Evolutionary conservation across 176 grass and related monocot species (phyloP).

Genomic region (Coix lacrymajobi): DNA sequence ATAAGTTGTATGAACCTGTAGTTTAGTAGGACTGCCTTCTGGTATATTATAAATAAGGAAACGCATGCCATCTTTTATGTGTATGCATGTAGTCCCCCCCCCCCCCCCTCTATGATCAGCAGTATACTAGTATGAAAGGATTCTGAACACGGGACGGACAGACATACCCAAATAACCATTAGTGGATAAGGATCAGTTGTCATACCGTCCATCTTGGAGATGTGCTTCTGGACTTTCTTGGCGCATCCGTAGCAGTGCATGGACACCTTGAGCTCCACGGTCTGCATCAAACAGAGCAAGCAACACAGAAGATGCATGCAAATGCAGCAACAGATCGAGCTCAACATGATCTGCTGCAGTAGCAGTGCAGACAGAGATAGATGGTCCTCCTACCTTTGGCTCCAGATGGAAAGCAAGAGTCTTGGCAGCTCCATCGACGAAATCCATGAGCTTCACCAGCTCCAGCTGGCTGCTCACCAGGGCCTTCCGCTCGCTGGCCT

Average conservation of each 20-base stretch:
- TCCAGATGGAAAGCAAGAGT: constrained; percentile 92
- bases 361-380: not conserved
- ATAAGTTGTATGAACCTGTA: not conserved
- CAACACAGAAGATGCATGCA: not conserved
- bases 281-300: constrained; percentile 34
- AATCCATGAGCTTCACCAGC: constrained; percentile 68
- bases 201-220: constrained; percentile 95
- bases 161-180: not conserved
- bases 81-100: not conserved
- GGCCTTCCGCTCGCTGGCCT: constrained; percentile 52
- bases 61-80: not conserved
- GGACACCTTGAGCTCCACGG: constrained; percentile 87
- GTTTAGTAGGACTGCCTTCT: not conserved
- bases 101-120: no score
- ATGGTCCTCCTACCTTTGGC: constrained; percentile 53
- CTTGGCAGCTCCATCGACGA: constrained; percentile 48
- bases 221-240: constrained; percentile 95
- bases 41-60: not conserved
- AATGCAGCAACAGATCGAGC: no score
- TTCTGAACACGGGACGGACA: not conserved
- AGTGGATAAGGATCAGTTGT: not conserved
- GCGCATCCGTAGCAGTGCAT: constrained; percentile 97
- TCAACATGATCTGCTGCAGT: not conserved
- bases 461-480: constrained; percentile 72
- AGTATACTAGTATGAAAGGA: no score